Base-by-base conservation (phyloP, 2,329 filamentous ascomycete species). In the Aquanectria penicillioides region DNA sequence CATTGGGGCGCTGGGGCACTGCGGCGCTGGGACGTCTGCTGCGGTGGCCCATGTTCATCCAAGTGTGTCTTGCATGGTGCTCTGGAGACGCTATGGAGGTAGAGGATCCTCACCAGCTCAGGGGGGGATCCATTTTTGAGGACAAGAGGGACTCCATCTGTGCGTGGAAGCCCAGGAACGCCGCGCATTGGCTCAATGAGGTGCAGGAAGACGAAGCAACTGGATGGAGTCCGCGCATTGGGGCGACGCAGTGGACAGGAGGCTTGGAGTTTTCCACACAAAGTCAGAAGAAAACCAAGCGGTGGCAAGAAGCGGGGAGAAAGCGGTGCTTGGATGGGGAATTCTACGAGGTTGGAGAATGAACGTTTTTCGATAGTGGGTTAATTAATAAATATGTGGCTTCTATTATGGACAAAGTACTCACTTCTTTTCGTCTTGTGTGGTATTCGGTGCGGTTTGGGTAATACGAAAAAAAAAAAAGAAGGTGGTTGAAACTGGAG, bases 11-110 rank as follows among this genome's bases (percentile, higher is more conserved):
- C 33, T 43, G 28, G 52, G 17, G 38, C 51, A 15, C 7, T 50
- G n/a, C n/a, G n/a, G n/a, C n/a, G n/a, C n/a, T n/a, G n/a, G n/a
- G n/a, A n/a, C n/a, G n/a, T n/a, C n/a, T n/a, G 25, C 53, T 49
- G 57, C 53, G 55, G 36, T 61, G 34, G 52, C 23, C 57, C 63
- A 60, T 65, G 49, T 51, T 34, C 23, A 44, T 20, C n/a, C 17
- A 28, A 40, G 25, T 53, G 52, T 67, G 66, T 64, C 57, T 60
- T 57, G 66, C 62, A 62, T 65, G 37, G 48, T 49, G 28, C 47
- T 29, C 56, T 58, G 57, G 37, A 37, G 53, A n/a, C n/a, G n/a
- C 28, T 31, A 10, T 46, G n/a, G 10, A 46, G 40, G n/a, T 26
- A 44, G 38, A 34, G 33, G 40, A 47, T 38, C 18, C 28, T 26